Base-by-base conservation (phyloP, 2,329 filamentous ascomycete species). In the Fusarium sp. region DNA sequence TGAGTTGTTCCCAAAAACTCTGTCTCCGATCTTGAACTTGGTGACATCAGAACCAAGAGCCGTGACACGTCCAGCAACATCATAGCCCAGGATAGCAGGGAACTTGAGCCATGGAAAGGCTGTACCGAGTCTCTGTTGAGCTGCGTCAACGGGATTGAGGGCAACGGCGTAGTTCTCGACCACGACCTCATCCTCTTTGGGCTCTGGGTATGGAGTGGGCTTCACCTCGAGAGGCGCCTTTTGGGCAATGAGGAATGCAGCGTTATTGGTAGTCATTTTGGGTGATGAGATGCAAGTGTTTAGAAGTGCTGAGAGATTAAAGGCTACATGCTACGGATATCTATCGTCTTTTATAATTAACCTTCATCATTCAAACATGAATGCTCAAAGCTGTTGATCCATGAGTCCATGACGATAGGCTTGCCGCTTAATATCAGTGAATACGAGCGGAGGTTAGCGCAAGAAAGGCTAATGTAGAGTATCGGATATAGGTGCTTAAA, bases 81-180 rank as follows among this genome's bases (percentile, higher is more conserved):
- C 58, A 7, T 40, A 62, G 11, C 57, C 58, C 2, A 62, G 48
- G 5, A 62, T 56, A 18, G 57, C 48, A 9, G 58, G 58, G 11
- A 56, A 62, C 9, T 62, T 62, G 35, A 62, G 58, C 58, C 58
- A 62, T 1, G 57, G 57, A 21, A 62, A 62, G 29, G 27, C 17
- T 4, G 46, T 37, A 2, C 58, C 58, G 15, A 62, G 47, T 21
- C 10, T 47, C n/a, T 62, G 58, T 11, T 62, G 58, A 20, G 41
- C 57, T 21, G 40, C 20, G 17, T 62, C 58, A 15, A 61, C 56
- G 1, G 58, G 58, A 9, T 62, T 62, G 36, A 62, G 40, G 11
- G 58, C 37, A 20, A 56, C 33, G n/a, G 48, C 57, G 21, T 47
- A n/a, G 9, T 21, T 62, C n/a, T 56, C 60, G 6, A 62, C 21